A percentile compares a stretch with the other conserved stretches of the same genome.
These are phyloP conservation scores for Hortiboletus flavorubellus DNA, from an alignment of 768 basidiomycete genomes.

Conservation along the genomic window DNA sequence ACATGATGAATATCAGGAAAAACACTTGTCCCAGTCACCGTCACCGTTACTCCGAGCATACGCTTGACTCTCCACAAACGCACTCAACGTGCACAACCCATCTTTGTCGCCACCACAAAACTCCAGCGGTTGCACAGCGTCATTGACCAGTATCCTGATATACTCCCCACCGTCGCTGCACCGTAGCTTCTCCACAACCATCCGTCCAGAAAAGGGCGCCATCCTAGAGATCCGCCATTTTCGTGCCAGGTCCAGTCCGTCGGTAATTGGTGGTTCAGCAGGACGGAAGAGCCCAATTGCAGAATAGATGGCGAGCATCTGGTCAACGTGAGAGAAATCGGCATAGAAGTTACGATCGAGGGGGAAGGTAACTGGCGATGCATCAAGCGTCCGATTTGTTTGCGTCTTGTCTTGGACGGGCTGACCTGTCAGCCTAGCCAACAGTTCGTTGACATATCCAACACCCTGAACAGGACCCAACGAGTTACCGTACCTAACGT, in stretches of 20 bases:
- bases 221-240: constrained; percentile 57
- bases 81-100: constrained; percentile 60
- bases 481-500: constrained; percentile 57
- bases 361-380: constrained; percentile 67
- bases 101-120: constrained; percentile 54
- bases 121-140: constrained; percentile 58
- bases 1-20: constrained; percentile 22
- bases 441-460: constrained; percentile 86
- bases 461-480: constrained; percentile 80
- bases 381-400: constrained; percentile 75
- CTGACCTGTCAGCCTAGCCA: constrained; percentile 68
- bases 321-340: constrained; percentile 87
- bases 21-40: constrained; percentile 71
- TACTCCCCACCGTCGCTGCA: constrained; percentile 43
- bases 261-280: constrained; percentile 10
- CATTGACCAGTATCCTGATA: constrained; percentile 77
- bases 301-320: constrained; percentile 75
- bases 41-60: constrained; percentile 67
- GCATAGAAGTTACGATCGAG: constrained; percentile 63
- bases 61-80: constrained; percentile 67
- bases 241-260: constrained; percentile 24
- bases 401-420: constrained; percentile 70
- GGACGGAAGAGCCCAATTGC: constrained; percentile 56
- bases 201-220: constrained; percentile 71
- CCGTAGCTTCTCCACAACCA: constrained; percentile 68